Base-by-base conservation (phyloP, 129 eudicot genomes). In the Scalesia atractyloides region DNA sequence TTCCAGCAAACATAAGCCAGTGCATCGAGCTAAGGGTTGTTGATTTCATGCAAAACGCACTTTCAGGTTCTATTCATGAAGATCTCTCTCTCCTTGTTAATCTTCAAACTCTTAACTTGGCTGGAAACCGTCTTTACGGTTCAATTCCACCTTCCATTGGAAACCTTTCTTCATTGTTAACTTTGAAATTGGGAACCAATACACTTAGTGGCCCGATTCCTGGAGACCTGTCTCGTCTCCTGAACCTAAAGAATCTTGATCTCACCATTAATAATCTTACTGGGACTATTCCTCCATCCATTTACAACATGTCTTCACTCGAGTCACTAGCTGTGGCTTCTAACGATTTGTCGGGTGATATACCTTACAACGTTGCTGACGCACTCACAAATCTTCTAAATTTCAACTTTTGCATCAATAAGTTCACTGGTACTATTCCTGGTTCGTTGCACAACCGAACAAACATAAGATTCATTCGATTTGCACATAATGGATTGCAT, bases 251-350 rank as follows among this genome's bases (percentile, higher is more conserved):
- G 68, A 60, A n/a, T 66, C 87, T 90, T 53, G 91, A 90, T 77
- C 86, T 90, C 79, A 85, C 76, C 66, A 84, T 87, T 37, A 90
- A 90, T 20, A 69, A 73, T 60, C 84, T 90, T 71, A 81, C 82
- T 2, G 91, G 96, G 41, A 70, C 49, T 1, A 70, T 90, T 49
- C 97, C 97, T 19, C 61, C 78, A 7, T 82, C 94, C 4, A 85
- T 90, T 14, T 90, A 87, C 82, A 90, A 90, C 83, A 83, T 85
- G 89, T 87, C 94, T 12, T 67, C 84, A n/a, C 81, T 87, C 9
- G 89, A 78, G 24, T 49, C 37, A 7, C 61, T 87, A 16, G 97
- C 83, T 16, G 44, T 90, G 20, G 91, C 94, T 16, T 81, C 94
- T 15, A 90, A 90, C 34, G 26, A 81, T 46, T 73, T 87, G 52